Conservation (phyloP, 768 basidiomycete genomes). For the Trichaptum fuscoviolaceum region DNA sequence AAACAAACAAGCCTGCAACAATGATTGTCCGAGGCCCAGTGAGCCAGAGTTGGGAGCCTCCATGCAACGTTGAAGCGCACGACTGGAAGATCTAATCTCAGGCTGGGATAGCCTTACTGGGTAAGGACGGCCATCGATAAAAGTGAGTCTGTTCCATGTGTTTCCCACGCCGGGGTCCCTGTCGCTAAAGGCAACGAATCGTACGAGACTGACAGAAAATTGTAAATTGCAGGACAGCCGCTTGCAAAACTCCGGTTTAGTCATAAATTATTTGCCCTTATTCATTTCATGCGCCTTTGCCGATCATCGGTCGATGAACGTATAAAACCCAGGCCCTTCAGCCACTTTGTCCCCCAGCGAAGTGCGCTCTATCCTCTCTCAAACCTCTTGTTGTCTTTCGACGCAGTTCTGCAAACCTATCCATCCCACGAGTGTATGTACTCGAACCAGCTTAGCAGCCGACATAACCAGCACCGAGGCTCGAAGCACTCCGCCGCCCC, state of each 20-base stretch:
- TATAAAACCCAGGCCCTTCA: neutral
- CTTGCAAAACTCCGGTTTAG: neutral
- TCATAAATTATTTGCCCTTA: neutral
- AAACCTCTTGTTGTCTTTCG: conserved; percentile 3
- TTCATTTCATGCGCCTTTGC: neutral
- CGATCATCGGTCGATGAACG: neutral
- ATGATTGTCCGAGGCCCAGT: neutral
- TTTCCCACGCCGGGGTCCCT: conserved; percentile 1
- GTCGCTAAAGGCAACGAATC: neutral
- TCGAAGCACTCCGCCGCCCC: conserved; percentile 74
- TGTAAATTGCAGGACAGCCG: neutral
- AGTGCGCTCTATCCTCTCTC: neutral
- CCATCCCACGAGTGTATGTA: conserved; percentile 60
- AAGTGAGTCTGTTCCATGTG: neutral
- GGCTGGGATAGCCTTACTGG: neutral
- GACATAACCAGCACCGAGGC: conserved; percentile 88
- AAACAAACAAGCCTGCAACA: neutral
- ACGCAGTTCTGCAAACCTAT: neutral
- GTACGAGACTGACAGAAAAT: neutral
- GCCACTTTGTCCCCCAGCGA: neutral
- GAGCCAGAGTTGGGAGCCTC: neutral
- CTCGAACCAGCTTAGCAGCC: conserved; percentile 89
- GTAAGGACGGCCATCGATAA: neutral
- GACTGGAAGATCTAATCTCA: neutral
- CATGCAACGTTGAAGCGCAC: neutral